Percentiles rank a stretch among this genome's conserved stretches.
Evolutionary conservation across 352 stramenopile genomes (phyloP).

Genomic region (Phytopythium vexans): DNA sequence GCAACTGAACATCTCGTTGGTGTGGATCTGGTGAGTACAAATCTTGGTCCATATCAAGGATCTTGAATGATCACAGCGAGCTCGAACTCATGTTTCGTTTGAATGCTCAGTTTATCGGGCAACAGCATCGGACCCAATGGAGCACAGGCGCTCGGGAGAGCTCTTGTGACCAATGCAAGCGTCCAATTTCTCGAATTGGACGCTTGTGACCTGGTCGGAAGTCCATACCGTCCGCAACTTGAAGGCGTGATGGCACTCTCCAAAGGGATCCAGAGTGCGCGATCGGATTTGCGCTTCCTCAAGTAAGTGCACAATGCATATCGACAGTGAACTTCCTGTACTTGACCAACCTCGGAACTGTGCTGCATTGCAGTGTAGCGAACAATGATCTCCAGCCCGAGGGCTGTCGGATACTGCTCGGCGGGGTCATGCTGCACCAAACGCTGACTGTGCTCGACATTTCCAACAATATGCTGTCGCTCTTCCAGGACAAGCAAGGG

Average conservation of each 20-base stretch:
- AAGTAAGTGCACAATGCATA: constrained; percentile 27
- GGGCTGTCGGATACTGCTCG: constrained; percentile 51
- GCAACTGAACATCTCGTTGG: constrained; percentile 25
- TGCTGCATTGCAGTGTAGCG: constrained; percentile 26
- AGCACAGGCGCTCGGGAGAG: constrained; percentile 34
- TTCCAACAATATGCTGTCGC: constrained; percentile 45
- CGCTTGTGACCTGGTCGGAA: constrained; percentile 47
- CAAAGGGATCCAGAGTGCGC: constrained; percentile 53
- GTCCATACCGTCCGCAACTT: constrained; percentile 42
- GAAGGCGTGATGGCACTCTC: constrained; percentile 45
- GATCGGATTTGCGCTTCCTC: constrained; percentile 45
- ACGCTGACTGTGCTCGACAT: constrained; percentile 54
- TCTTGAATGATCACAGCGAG: background rate
- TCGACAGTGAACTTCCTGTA: background rate
- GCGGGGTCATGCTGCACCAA: constrained; percentile 45
- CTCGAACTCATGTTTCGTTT: constrained; percentile 2
- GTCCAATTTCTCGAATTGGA: constrained; percentile 59
- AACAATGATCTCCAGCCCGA: constrained; percentile 50
- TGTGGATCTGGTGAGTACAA: constrained; percentile 25
- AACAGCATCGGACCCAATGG: constrained; percentile 46
- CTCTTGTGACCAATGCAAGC: constrained; percentile 62
- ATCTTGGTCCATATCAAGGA: constrained; percentile 10
- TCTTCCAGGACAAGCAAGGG: constrained; percentile 55
- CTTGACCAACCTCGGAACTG: background rate
- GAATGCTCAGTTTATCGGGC: constrained; percentile 24